Evolutionary conservation across 179 eudicot species (phyloP), one percentile per base, ranked within the genome.

Genomic region (Heliamphora pulchella): DNA sequence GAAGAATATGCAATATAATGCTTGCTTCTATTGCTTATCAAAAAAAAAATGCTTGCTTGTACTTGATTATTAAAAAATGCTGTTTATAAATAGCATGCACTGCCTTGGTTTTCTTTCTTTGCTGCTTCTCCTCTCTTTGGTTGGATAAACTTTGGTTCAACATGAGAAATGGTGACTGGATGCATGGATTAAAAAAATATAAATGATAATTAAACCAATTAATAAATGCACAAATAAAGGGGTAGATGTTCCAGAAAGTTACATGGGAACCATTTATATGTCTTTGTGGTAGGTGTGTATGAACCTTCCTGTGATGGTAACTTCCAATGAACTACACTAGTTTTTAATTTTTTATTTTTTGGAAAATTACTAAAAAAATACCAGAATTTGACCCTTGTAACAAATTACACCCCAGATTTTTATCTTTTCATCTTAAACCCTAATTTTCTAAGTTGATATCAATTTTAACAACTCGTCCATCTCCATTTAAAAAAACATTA

Each of bases 91-190:
- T 6, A 50, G 11, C 18, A 9, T 62, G 70, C 55, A 43, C 70
- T 14, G 31, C 14, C 44, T 47, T 0, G 20, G 11, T 5, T 63
- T 20, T 63, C 47, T 18, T 20, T 75, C 20, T 17, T 72, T 63
- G 71, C 57, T 61, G 15, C 46, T 58, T 75, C 18, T 75, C 41
- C 50, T 41, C 44, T 43, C 3, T 18, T 61, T 59, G 46, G 55
- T 61, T 76, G 47, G 69, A 75, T 61, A n/a, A 75, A 20, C 43
- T 10, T 57, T 17, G 14, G 53, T 75, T 51, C 57, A 71, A 50
- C 59, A 8, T 71, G 75, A 50, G n/a, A 50, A 48, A 5, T 1
- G 41, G 39, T 7, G 31, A 8, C 39, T 47, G 57, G 31, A 31
- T 31, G 31, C 31, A 46, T 48, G 50, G 44, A 14, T 67, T 67